Base-by-base conservation (phyloP, 164 flowering plant genomes). In the Dillenia suffruticosa region DNA sequence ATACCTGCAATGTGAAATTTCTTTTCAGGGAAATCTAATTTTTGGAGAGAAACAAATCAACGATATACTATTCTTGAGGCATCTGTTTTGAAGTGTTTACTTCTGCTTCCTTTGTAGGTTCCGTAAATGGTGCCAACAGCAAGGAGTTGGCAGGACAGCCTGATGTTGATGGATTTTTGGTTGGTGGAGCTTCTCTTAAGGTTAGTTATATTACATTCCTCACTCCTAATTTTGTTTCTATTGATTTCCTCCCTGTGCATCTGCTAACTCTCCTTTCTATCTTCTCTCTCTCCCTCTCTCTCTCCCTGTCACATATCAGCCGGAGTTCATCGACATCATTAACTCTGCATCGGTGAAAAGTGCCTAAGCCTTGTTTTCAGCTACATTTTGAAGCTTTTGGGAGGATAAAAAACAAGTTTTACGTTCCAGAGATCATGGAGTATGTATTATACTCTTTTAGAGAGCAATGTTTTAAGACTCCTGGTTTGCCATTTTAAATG, bases 161-260 rank as follows among this genome's bases (percentile, higher is more conserved):
- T 26, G 96, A 89, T 65, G 79, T 87, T 14, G 96, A 87, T 73
- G 96, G 96, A 26, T 89, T 89, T 67, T 76, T 89, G 74, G 96
- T 89, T 65, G 96, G 96, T 2, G 93, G 93, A 59, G 93, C 96
- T 65, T 87, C 96, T 12, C 70, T 89, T 0, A 89, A 89, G 93
- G 93, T 89, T 12, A 14, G 40, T 24, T 56, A 1, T 47, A 49
- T 12, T 45, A 9, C 9, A 2, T 15, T 51, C 49, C n/a, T 46
- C 22, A 17, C 22, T 14, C 14, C 15, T 40, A 12, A 56, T 32
- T 47, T 59, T n/a, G 22, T 44, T 40, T n/a, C 13, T 46, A 57
- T 2, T 12, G 9, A 8, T 44, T 14, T 16, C 44, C 3, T n/a
- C 2, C 22, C 46, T 52, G 61, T 70, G 48, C 40, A 5, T 32